Percentiles rank a stretch among this genome's conserved stretches.
Conservation (phyloP, 1,139 yeast species). For the Hemisphaericaspora subhashii region DNA sequence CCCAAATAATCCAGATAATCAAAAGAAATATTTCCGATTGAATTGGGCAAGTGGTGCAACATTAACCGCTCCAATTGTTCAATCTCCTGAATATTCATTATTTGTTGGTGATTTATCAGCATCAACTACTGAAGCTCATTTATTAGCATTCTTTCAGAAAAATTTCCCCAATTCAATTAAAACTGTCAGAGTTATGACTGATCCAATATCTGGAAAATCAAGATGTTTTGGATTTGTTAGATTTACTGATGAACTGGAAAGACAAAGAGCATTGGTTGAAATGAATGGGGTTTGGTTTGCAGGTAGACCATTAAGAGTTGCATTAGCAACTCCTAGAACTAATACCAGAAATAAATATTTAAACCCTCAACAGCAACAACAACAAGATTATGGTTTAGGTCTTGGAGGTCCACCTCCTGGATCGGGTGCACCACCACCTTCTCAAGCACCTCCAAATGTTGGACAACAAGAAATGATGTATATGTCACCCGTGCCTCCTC, state of each 20-base stretch:
- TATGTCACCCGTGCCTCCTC: slow-evolving; percentile 16
- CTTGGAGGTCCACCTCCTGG: slow-evolving; percentile 5
- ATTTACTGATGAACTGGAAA: slow-evolving; percentile 61
- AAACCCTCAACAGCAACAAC: slow-evolving; percentile 8
- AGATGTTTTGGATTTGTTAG: slow-evolving; percentile 79
- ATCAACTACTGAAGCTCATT: slow-evolving; percentile 67
- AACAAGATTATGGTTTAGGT: slow-evolving; percentile 1
- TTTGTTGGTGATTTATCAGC: slow-evolving; percentile 83
- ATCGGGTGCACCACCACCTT: slow-evolving; percentile 1
- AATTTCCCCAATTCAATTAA: slow-evolving; percentile 61
- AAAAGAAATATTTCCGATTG: slow-evolving; percentile 60
- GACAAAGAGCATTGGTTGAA: slow-evolving; percentile 62
- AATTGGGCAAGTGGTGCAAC: slow-evolving; percentile 78
- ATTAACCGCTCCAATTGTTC: slow-evolving; percentile 49
- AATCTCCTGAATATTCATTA: slow-evolving; percentile 35
- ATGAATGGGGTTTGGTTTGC: slow-evolving; percentile 78
- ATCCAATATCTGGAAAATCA: slow-evolving; percentile 68
- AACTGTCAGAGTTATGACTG: slow-evolving; percentile 75
- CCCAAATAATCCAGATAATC: slow-evolving; percentile 50
- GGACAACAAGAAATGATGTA: slow-evolving; percentile 18
- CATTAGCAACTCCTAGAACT: slow-evolving; percentile 60
- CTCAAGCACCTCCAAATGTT: slow-evolving; percentile 2
- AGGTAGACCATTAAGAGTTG: slow-evolving; percentile 73
- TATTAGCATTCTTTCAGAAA: slow-evolving; percentile 64
- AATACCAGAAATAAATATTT: slow-evolving; percentile 17